Percentiles rank a stretch among this genome's conserved stretches.
phyloP scores from a whole-genome alignment of 805 yeast species.

The Hanseniaspora vineae region DNA sequence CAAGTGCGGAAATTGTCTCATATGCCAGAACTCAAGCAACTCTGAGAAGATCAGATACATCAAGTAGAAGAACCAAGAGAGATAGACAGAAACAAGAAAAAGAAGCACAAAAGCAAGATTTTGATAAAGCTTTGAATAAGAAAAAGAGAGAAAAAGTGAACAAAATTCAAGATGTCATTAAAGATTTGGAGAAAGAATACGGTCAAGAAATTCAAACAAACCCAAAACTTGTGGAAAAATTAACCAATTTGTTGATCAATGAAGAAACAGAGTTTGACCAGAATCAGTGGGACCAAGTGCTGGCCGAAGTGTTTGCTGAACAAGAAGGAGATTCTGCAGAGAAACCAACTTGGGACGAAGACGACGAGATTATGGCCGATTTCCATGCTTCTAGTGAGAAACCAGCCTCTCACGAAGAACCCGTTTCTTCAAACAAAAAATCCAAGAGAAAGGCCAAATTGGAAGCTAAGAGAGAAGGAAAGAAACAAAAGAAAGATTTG shows the following conservation, averaged over 20 bases:
- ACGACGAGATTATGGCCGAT: constrained; percentile 39
- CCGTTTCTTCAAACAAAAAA: constrained; percentile 23
- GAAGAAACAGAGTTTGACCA: constrained; percentile 89
- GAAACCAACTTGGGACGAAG: constrained; percentile 59
- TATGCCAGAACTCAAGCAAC: constrained; percentile 94
- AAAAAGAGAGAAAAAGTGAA: constrained; percentile 67
- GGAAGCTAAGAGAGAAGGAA: constrained; percentile 42
- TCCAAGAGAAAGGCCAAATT: constrained; percentile 40
- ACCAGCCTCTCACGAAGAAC: constrained; percentile 11
- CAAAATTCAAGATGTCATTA: constrained; percentile 47
- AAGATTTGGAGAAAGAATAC: constrained; percentile 29
- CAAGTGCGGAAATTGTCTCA: constrained; percentile 78
- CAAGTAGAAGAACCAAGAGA: constrained; percentile 71
- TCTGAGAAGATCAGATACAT: constrained; percentile 64
- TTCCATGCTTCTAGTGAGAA: constrained; percentile 20
- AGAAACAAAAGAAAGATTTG: constrained; percentile 48
- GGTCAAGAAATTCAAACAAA: constrained; percentile 31
- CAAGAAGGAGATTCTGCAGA: constrained; percentile 22
- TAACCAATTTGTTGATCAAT: constrained; percentile 65
- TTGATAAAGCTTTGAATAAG: constrained; percentile 49
- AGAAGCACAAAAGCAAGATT: constrained; percentile 37
- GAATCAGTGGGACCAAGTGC: constrained; percentile 79
- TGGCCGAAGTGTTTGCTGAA: constrained; percentile 78
- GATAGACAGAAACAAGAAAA: constrained; percentile 49
- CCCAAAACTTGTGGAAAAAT: constrained; percentile 45